Conservation (phyloP, 768 basidiomycete genomes). For the Panus rudis region DNA sequence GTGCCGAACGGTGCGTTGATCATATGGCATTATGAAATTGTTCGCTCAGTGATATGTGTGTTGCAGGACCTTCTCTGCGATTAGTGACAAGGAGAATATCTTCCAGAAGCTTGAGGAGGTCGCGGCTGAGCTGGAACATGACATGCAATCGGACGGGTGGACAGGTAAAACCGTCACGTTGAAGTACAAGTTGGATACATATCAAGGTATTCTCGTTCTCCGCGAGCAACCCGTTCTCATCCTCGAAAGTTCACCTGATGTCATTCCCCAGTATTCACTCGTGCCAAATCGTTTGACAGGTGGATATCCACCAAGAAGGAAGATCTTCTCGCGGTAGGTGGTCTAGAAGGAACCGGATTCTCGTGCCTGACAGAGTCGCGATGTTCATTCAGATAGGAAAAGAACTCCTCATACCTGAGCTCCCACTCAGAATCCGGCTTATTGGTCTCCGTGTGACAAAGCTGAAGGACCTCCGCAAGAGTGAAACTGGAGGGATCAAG, state of each 20-base stretch:
- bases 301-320: constrained; percentile 75
- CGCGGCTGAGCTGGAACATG: constrained; percentile 72
- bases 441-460: constrained; percentile 88
- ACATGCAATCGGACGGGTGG: constrained; percentile 77
- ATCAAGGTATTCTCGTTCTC: constrained; percentile 47
- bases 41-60: background rate
- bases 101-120: constrained; percentile 74
- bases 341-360: too few relatives aligned
- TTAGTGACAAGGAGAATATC: constrained; percentile 59
- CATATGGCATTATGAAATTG: background rate
- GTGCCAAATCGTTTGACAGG: constrained; percentile 72
- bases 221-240: background rate
- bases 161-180: constrained; percentile 84
- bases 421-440: constrained; percentile 73
- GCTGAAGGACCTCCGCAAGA: constrained; percentile 69
- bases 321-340: constrained; percentile 66
- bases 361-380: too few relatives aligned
- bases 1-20: constrained; percentile 66
- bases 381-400: constrained; percentile 54
- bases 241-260: background rate
- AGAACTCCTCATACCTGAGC: constrained; percentile 72
- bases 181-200: constrained; percentile 90
- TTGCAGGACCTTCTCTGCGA: constrained; percentile 66
- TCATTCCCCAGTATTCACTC: constrained; percentile 58
- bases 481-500: constrained; percentile 53